A percentile compares a stretch with the other conserved stretches of the same genome.
These are phyloP conservation scores for Dactylonectria estremocensis DNA, from an alignment of 2,329 filamentous ascomycete species.

Conservation along the genomic window DNA sequence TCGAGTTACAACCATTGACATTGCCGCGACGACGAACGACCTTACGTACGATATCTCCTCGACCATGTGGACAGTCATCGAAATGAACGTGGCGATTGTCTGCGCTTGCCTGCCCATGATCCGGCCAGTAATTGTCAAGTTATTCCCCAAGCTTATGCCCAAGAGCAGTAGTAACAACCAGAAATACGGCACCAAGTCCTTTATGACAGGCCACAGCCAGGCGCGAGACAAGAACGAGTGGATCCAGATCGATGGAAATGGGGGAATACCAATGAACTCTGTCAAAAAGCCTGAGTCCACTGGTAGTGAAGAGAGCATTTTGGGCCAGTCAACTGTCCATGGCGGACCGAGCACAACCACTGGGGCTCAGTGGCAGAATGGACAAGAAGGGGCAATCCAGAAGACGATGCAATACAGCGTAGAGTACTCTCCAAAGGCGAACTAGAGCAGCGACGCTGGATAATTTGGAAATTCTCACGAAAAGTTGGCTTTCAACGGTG, in stretches of 20 bases:
- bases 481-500: not conserved
- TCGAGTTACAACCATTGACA: constrained; percentile 51
- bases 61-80: constrained; percentile 57
- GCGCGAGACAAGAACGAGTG: constrained; percentile 40
- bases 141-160: constrained; percentile 45
- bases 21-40: constrained; percentile 47
- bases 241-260: constrained; percentile 42
- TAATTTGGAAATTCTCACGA: not conserved
- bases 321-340: constrained; percentile 28
- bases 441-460: not conserved
- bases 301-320: constrained; percentile 46
- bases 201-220: constrained; percentile 35
- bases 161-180: constrained; percentile 41
- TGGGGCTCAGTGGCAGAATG: constrained; percentile 22
- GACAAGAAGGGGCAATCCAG: constrained; percentile 34
- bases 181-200: constrained; percentile 40
- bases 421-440: constrained; percentile 35
- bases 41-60: constrained; percentile 53
- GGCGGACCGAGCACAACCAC: constrained; percentile 23
- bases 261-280: constrained; percentile 37
- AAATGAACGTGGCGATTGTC: constrained; percentile 57
- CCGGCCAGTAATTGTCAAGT: constrained; percentile 49
- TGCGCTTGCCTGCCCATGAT: constrained; percentile 59
- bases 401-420: constrained; percentile 39
- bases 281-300: constrained; percentile 42